A percentile compares a stretch with the other conserved stretches of the same genome.
These are phyloP conservation scores for Xylariaceae sp. DNA, from an alignment of 2,329 filamentous ascomycete species.

Conservation along the genomic window DNA sequence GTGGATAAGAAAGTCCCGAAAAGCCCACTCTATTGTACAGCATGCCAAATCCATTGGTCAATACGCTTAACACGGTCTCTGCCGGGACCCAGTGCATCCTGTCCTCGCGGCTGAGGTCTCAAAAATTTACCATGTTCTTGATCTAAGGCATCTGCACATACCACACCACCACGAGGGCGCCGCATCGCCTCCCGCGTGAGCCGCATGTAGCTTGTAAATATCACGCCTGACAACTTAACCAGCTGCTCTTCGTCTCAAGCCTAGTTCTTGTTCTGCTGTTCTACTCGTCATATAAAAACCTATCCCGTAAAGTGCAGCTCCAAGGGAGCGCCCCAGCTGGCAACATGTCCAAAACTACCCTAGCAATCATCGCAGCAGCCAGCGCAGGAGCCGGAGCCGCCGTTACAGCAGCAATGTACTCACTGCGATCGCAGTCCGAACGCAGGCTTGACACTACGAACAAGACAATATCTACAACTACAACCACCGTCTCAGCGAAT, in stretches of 20 bases:
- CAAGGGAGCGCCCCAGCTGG: constrained; percentile 20
- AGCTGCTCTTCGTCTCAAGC: constrained; percentile 20
- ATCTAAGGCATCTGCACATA: constrained; percentile 33
- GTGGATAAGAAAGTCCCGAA: too few relatives aligned
- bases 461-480: constrained; percentile 47
- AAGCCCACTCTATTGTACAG: constrained; percentile 8
- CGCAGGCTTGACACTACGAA: constrained; percentile 45
- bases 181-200: constrained; percentile 36
- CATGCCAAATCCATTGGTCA: constrained; percentile 10
- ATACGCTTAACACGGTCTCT: neutral
- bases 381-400: constrained; percentile 79
- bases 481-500: constrained; percentile 42
- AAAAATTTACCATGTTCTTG: constrained; percentile 17
- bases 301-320: constrained; percentile 22
- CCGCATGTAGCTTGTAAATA: constrained; percentile 33
- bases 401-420: constrained; percentile 72
- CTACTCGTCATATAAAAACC: constrained; percentile 30
- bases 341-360: constrained; percentile 78
- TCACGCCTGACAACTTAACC: constrained; percentile 34
- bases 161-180: constrained; percentile 39
- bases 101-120: constrained; percentile 32
- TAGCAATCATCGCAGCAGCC: constrained; percentile 77
- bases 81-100: constrained; percentile 1
- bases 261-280: constrained; percentile 10
- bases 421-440: constrained; percentile 53